Evolutionary conservation across 129 eudicot species (phyloP).

Genomic region (Saposhnikovia divaricata): DNA sequence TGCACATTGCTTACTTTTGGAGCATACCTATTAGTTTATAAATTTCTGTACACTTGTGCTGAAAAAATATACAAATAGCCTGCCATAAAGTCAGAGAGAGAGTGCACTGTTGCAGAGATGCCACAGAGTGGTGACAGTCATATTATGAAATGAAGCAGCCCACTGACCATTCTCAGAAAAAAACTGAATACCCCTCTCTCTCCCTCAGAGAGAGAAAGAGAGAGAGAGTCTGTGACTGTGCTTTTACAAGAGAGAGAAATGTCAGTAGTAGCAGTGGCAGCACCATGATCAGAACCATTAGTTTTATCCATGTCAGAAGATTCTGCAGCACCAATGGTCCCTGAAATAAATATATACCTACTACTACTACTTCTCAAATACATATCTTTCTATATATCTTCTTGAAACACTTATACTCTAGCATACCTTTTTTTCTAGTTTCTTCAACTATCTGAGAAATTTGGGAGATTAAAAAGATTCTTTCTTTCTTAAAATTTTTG

Average conservation of each 20-base stretch:
- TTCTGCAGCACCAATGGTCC: constrained; percentile 63
- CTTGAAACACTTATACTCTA: background rate
- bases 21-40: constrained; percentile 33
- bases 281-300: constrained; percentile 48
- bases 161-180: constrained; percentile 29
- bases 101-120: constrained; percentile 25
- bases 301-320: constrained; percentile 59
- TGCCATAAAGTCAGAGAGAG: constrained; percentile 65
- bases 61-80: constrained; percentile 37
- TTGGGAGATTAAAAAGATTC: constrained; percentile 3
- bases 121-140: constrained; percentile 35
- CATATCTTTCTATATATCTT: background rate
- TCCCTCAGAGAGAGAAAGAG: constrained; percentile 16
- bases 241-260: background rate
- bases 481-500: background rate
- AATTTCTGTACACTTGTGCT: constrained; percentile 67
- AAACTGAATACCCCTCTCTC: constrained; percentile 1
- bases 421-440: background rate
- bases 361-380: constrained; percentile 1
- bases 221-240: constrained; percentile 5
- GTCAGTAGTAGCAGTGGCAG: constrained; percentile 13
- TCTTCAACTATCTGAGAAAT: background rate
- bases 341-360: constrained; percentile 49
- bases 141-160: constrained; percentile 29
- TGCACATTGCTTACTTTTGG: constrained; percentile 10